Evolutionary conservation across 139 green algal genomes (phyloP).

Genomic region (Coelastrella sp.): DNA sequence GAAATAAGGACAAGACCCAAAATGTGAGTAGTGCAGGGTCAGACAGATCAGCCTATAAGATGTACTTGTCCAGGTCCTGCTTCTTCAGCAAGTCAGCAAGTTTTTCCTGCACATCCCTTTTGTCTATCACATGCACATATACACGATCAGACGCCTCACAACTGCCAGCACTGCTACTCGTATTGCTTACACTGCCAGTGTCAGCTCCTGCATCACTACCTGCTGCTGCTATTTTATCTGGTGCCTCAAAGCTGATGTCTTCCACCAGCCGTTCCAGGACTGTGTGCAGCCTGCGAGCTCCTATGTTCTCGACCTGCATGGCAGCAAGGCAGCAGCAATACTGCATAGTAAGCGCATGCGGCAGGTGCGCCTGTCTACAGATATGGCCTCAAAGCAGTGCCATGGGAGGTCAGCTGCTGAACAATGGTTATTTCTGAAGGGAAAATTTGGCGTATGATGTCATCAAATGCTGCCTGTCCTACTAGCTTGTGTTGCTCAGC

Average conservation of each 20-base stretch:
- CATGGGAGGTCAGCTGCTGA: too few relatives aligned
- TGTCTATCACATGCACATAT: slow-evolving; percentile 52
- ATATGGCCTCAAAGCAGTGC: not conserved
- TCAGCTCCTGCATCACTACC: too few relatives aligned
- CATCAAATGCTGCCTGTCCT: too few relatives aligned
- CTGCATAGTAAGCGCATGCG: too few relatives aligned
- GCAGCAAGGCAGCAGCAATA: not conserved
- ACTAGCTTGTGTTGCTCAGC: too few relatives aligned
- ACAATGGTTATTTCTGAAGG: too few relatives aligned
- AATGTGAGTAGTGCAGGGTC: too few relatives aligned
- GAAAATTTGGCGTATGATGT: too few relatives aligned
- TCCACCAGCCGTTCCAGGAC: slow-evolving; percentile 95
- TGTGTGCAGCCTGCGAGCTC: slow-evolving; percentile 92
- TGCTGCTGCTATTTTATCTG: slow-evolving; percentile 70
- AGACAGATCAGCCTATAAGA: slow-evolving; percentile 40
- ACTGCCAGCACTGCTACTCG: not conserved
- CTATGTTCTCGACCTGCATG: slow-evolving; percentile 93
- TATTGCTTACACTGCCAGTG: not conserved
- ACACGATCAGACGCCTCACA: too few relatives aligned
- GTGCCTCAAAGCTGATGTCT: slow-evolving; percentile 92
- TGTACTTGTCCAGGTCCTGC: slow-evolving; percentile 57
- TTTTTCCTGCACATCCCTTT: slow-evolving; percentile 41
- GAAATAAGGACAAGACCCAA: too few relatives aligned
- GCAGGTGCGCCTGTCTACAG: not conserved
- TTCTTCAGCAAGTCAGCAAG: slow-evolving; percentile 51